These are phyloP conservation scores for Aquilaria sinensis DNA, from an alignment of 345 rosid species.

Conservation along the genomic window DNA sequence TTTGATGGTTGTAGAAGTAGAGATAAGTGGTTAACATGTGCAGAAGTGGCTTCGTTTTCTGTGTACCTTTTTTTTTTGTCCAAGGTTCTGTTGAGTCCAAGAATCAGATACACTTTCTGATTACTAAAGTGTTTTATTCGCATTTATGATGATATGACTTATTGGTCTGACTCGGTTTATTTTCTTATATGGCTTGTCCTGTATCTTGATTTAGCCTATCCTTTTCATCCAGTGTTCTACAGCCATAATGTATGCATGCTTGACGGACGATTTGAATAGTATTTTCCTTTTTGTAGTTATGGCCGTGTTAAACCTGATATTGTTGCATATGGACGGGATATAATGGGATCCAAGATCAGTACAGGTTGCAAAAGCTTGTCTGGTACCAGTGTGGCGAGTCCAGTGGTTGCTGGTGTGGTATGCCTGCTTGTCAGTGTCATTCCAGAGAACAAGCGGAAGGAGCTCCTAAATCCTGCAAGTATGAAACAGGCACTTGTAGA, in stretches of 20 bases:
- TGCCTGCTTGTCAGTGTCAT: slow-evolving; percentile 89
- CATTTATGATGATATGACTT: no score
- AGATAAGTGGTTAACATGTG: no score
- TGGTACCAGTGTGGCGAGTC: slow-evolving; percentile 98
- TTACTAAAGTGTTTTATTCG: no score
- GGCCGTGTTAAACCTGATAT: slow-evolving; percentile 96
- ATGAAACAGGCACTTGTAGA: slow-evolving; percentile 99
- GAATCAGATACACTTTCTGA: no score
- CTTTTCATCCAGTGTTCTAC: neutral
- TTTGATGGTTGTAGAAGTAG: no score
- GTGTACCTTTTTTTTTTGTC: no score
- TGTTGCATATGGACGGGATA: slow-evolving; percentile 96
- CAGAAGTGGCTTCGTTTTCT: no score
- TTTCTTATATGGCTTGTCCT: no score
- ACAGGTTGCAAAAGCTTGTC: slow-evolving; percentile 97
- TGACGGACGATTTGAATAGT: neutral
- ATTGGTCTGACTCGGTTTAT: no score
- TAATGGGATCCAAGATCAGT: slow-evolving; percentile 95
- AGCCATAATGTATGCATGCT: neutral
- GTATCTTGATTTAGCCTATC: no score
- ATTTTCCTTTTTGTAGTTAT: slow-evolving; percentile 43
- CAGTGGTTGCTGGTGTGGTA: slow-evolving; percentile 98
- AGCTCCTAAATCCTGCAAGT: slow-evolving; percentile 88
- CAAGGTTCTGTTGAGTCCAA: no score
- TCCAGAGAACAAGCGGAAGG: slow-evolving; percentile 65